Conservation (phyloP, 345 rosid species). For the Murraya paniculata region DNA sequence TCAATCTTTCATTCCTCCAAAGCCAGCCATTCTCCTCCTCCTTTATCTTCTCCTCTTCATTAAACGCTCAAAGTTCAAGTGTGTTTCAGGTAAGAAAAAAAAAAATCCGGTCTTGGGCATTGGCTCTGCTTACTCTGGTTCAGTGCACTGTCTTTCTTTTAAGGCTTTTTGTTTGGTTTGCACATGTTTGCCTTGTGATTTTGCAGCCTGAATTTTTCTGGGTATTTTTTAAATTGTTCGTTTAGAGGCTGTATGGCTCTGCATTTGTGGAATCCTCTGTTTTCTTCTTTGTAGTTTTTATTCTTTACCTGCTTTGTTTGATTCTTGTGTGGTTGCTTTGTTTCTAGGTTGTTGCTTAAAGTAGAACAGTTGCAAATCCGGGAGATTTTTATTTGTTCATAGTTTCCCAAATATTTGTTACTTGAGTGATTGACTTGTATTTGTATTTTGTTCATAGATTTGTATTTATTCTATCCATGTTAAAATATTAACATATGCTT, state of each 20-base stretch:
- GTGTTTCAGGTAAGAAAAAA: constrained; percentile 8
- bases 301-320: background rate
- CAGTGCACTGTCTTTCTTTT: background rate
- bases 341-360: background rate
- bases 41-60: background rate
- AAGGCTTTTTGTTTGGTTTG: background rate
- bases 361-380: background rate
- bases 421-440: background rate
- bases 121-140: background rate
- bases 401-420: background rate
- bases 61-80: background rate
- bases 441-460: background rate
- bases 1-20: background rate
- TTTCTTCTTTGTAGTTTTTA: background rate
- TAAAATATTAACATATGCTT: background rate
- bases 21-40: background rate
- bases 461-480: background rate
- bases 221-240: background rate
- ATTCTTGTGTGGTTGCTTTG: background rate
- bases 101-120: background rate
- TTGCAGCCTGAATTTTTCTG: background rate
- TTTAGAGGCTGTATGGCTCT: background rate
- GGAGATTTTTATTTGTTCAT: background rate
- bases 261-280: constrained; percentile 11
- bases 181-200: background rate